A percentile compares a stretch with the other conserved stretches of the same genome.
These are phyloP conservation scores for Camellia oleifera DNA, from an alignment of 179 eudicot species.

Conservation along the genomic window DNA sequence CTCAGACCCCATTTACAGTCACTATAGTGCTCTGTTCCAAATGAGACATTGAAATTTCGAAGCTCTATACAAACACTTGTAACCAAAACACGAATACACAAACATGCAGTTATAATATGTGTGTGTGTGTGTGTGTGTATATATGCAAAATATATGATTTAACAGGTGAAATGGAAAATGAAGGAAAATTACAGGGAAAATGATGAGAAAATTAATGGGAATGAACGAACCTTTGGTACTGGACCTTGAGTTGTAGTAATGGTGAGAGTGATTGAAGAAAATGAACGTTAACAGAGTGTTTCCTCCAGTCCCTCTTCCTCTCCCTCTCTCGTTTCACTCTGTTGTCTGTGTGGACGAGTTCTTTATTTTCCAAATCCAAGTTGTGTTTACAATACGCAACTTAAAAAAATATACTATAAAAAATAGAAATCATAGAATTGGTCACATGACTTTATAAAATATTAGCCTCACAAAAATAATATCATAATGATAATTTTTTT, in stretches of 20 bases:
- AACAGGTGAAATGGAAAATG: neutral
- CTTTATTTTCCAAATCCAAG: too few species aligned
- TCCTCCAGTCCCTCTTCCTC: too few species aligned
- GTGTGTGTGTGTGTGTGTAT: neutral
- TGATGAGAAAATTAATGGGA: neutral
- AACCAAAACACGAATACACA: neutral
- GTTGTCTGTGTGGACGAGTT: too few species aligned
- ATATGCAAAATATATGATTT: neutral
- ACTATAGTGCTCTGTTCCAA: slow-evolving; percentile 17
- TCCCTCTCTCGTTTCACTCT: too few species aligned
- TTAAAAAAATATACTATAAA: too few species aligned
- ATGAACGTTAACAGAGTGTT: neutral
- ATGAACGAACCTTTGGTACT: neutral
- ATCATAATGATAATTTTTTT: too few species aligned
- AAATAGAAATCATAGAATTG: too few species aligned
- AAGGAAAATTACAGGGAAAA: neutral
- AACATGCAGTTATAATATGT: neutral
- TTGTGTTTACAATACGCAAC: too few species aligned
- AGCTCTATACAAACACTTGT: neutral
- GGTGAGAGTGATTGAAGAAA: neutral
- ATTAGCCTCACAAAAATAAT: too few species aligned
- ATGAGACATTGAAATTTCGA: neutral
- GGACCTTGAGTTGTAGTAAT: neutral
- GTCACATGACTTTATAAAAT: too few species aligned
- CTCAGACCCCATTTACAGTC: slow-evolving; percentile 27